These are phyloP conservation scores for Cydonia oblonga DNA, from an alignment of 331 rosid species.

Conservation along the genomic window DNA sequence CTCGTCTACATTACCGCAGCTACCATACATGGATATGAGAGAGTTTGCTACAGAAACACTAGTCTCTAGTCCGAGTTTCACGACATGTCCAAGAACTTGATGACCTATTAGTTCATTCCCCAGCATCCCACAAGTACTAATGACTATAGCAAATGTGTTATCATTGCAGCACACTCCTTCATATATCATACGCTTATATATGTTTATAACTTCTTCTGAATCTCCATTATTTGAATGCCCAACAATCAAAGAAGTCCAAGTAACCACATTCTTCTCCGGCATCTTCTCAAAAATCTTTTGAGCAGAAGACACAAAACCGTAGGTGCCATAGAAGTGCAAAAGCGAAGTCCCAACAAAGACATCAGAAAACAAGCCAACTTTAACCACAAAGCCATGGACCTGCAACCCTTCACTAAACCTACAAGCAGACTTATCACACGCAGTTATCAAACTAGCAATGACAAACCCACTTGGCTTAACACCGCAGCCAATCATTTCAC, in stretches of 20 bases:
- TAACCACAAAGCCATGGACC: conserved; percentile 58
- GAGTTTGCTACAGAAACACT: conserved; percentile 66
- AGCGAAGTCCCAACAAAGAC: conserved; percentile 78
- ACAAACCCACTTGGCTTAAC: conserved; percentile 45
- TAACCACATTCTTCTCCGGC: conserved; percentile 67
- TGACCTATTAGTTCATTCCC: conserved; percentile 49
- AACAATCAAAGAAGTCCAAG: conserved; percentile 95
- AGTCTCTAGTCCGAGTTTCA: conserved; percentile 52
- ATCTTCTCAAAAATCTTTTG: conserved; percentile 57
- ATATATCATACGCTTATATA: conserved; percentile 41
- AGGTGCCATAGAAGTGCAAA: conserved; percentile 62
- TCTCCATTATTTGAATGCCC: conserved; percentile 44
- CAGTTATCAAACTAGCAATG: conserved; percentile 64
- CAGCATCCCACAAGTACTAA: conserved; percentile 63
- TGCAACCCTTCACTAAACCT: conserved; percentile 51
- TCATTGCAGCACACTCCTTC: conserved; percentile 42
- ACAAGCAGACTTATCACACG: conserved; percentile 65
- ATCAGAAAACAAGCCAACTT: conserved; percentile 44
- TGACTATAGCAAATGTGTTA: conserved; percentile 51
- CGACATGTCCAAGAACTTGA: conserved; percentile 57
- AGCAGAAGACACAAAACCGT: conserved; percentile 38
- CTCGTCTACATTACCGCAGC: conserved; percentile 38
- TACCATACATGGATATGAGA: conserved; percentile 68
- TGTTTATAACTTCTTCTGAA: conserved; percentile 34
- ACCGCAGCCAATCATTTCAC: conserved; percentile 32